These are phyloP conservation scores for Salvia miltiorrhiza DNA, from an alignment of 257 asterid genomes.

Conservation along the genomic window DNA sequence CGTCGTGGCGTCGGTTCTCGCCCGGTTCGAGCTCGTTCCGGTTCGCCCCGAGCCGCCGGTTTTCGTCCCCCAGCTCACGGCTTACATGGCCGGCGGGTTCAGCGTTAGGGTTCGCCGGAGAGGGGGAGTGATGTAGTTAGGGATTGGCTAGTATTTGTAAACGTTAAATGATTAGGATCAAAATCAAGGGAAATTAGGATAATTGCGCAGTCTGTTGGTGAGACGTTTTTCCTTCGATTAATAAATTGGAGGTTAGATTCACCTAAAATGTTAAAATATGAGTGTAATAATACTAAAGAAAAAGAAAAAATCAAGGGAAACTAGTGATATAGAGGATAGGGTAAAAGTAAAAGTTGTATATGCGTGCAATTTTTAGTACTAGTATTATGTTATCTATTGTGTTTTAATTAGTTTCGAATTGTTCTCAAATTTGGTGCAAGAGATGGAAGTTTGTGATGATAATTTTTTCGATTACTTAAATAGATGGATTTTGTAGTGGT, in stretches of 20 bases:
- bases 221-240: too few species aligned
- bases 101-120: slow-evolving; percentile 42
- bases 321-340: not conserved
- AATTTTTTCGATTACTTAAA: not conserved
- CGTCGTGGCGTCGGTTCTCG: slow-evolving; percentile 51
- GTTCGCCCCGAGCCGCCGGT: slow-evolving; percentile 33
- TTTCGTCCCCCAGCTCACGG: slow-evolving; percentile 55
- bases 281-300: too few species aligned
- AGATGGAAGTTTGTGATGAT: not conserved
- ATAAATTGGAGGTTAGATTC: too few species aligned
- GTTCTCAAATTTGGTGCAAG: not conserved
- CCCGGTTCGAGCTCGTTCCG: slow-evolving; percentile 48
- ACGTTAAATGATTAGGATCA: too few species aligned
- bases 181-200: not conserved
- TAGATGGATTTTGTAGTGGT: not conserved
- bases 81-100: slow-evolving; percentile 64
- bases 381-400: not conserved
- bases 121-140: not conserved
- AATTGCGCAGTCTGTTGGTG: too few species aligned
- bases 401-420: not conserved
- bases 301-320: not conserved
- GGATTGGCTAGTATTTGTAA: not conserved
- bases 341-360: not conserved
- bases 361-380: not conserved
- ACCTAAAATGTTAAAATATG: too few species aligned